Conservation (phyloP, 2,329 filamentous ascomycete species). For the Ambrosiella cleistominuta region DNA sequence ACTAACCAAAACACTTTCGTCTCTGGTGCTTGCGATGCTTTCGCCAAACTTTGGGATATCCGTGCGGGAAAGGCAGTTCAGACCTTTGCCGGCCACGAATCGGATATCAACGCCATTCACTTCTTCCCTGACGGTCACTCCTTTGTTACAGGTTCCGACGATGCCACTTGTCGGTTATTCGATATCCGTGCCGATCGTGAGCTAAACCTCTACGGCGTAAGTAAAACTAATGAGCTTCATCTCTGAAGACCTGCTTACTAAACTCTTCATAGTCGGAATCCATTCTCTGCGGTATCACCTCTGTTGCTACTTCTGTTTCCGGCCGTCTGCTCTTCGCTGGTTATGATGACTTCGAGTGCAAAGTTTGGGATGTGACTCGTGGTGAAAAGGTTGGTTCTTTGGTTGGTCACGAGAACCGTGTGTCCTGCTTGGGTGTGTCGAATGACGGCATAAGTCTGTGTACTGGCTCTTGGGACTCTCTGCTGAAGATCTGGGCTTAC, state of each 20-base stretch:
- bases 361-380: constrained; percentile 96
- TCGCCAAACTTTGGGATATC: constrained; percentile 98
- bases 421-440: constrained; percentile 96
- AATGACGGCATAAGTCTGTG: constrained; percentile 98
- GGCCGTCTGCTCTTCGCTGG: constrained; percentile 88
- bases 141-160: constrained; percentile 93
- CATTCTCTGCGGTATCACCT: constrained; percentile 94
- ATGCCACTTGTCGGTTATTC: constrained; percentile 91
- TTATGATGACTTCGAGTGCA: constrained; percentile 99
- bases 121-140: constrained; percentile 99
- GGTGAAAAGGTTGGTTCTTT: constrained; percentile 94
- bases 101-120: constrained; percentile 97
- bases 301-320: constrained; percentile 92
- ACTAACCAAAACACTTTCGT: constrained; percentile 99
- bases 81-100: constrained; percentile 96
- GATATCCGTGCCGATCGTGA: constrained; percentile 90
- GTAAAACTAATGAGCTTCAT: not conserved
- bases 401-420: constrained; percentile 94
- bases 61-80: constrained; percentile 95
- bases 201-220: constrained; percentile 50
- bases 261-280: constrained; percentile 58
- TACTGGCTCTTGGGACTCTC: constrained; percentile 97
- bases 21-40: constrained; percentile 96
- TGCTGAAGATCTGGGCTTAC: constrained; percentile 83
- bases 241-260: not conserved